Base-by-base conservation (phyloP, 495 filamentous ascomycete genomes). In the Penicillium alfredii region DNA sequence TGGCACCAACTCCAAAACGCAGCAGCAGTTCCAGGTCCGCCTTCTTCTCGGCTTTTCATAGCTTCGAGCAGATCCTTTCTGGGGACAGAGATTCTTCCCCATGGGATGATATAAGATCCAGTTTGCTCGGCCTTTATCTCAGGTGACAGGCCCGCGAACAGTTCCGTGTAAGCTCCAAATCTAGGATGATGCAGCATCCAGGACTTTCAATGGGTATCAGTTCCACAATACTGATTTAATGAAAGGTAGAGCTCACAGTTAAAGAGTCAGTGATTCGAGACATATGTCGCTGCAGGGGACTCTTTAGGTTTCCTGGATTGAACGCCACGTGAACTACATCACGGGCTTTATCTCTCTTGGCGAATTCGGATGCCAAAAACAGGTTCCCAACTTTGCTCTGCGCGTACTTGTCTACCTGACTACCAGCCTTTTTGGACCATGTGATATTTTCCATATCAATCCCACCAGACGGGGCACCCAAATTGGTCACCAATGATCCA, bases 241-340 rank as follows among this genome's bases (percentile, higher is more conserved):
- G 3, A 5, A 25, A 0, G 11, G 8, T 25, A 2, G 8, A 25
- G 23, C 23, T 25, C 5, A 25, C 23, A n/a, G 23, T 25, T n/a
- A 25, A n/a, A n/a, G 23, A 2, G 5, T 25, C 11, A 8, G 23
- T 25, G 11, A 25, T 25, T 9, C 8, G 8, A 2, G 8, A 8
- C 23, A 25, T 25, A 25, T 25, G 23, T 25, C 23, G 8, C 11
- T 25, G 23, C 23, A 25, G 11, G 11, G 23, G 23, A 8, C 23
- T 25, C 5, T 25, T 25, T n/a, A 25, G 23, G 4, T 25, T 25
- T 8, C 70, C 76, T 0, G 82, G 83, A 16, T 66, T 77, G 49
- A 88, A 86, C 0, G 82, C 83, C 51, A 78, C 78, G 15, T 86
- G 58, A 10, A 88, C 79, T 3, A 16, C 20, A 11, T 20, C 17